Evolutionary conservation across 164 flowering plant species (phyloP).

Genomic region (Aristolochia californica): DNA sequence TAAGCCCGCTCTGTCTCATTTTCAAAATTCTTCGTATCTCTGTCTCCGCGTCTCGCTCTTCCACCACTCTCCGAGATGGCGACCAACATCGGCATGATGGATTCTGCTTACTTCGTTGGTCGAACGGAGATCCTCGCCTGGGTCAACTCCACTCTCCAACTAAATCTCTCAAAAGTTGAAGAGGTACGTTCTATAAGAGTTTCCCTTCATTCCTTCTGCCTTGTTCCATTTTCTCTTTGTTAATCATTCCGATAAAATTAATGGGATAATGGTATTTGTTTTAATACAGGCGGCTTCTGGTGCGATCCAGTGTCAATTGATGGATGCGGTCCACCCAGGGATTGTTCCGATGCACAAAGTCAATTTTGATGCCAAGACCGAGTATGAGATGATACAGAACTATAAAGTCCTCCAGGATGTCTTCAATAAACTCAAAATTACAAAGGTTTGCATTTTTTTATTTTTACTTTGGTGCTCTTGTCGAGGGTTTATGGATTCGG

Average conservation of each 20-base stretch:
- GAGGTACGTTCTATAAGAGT: conserved; percentile 36
- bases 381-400: conserved; percentile 98
- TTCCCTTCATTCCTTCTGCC: background rate
- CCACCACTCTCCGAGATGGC: conserved; percentile 26
- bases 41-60: too few relatives aligned
- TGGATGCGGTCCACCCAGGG: conserved; percentile 91
- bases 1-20: background rate
- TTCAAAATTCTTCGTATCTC: too few relatives aligned
- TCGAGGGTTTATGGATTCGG: conserved; percentile 1
- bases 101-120: conserved; percentile 90
- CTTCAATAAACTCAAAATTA: conserved; percentile 89
- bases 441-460: conserved; percentile 42
- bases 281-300: conserved; percentile 69
- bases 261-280: background rate
- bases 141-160: conserved; percentile 94
- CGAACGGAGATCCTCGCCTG: conserved; percentile 88
- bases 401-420: conserved; percentile 98
- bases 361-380: conserved; percentile 91
- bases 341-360: conserved; percentile 98
- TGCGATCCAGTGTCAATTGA: conserved; percentile 90
- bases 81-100: conserved; percentile 92
- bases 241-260: background rate
- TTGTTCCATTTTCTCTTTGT: background rate
- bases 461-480: background rate
- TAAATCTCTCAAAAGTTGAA: conserved; percentile 92